Evolutionary conservation across 495 filamentous ascomycete genomes (phyloP).

Genomic region (Penicillium simplicissimum): DNA sequence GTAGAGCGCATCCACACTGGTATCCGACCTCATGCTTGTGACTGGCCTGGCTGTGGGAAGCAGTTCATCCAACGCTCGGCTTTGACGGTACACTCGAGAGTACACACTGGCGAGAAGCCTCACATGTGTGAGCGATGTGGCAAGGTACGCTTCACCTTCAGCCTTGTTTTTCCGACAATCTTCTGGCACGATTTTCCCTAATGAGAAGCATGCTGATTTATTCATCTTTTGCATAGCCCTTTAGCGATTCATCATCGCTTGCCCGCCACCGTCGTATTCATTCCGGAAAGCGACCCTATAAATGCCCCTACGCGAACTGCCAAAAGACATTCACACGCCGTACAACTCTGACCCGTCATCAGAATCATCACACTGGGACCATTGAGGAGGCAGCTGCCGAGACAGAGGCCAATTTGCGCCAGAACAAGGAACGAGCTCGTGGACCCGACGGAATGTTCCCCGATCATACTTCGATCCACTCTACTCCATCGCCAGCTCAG

Average conservation of each 20-base stretch:
- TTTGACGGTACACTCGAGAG: constrained; percentile 89
- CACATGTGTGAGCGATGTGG: constrained; percentile 97
- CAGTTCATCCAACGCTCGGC: constrained; percentile 99
- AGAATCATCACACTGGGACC: constrained; percentile 93
- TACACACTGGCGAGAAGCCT: constrained; percentile 97
- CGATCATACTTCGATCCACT: constrained; percentile 76
- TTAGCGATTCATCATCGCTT: constrained; percentile 95
- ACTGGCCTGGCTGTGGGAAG: constrained; percentile 85
- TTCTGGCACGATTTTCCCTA: background rate
- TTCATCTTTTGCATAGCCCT: constrained; percentile 62
- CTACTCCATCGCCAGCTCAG: constrained; percentile 84
- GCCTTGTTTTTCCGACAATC: background rate
- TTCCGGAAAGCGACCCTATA: constrained; percentile 93
- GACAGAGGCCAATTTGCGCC: constrained; percentile 76
- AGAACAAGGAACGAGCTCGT: constrained; percentile 52
- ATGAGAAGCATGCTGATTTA: constrained; percentile 2
- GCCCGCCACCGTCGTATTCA: constrained; percentile 94
- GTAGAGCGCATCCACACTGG: constrained; percentile 95
- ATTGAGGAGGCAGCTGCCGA: constrained; percentile 91
- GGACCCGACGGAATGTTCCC: constrained; percentile 77
- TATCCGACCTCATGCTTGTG: constrained; percentile 88
- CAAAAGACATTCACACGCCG: constrained; percentile 98
- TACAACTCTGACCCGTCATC: constrained; percentile 92
- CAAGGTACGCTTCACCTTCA: constrained; percentile 63
- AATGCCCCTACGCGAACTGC: constrained; percentile 95